Percentiles rank a stretch among this genome's conserved stretches.
Evolutionary conservation across 331 rosid genomes (phyloP).

Genomic region (Acacia concinna): DNA sequence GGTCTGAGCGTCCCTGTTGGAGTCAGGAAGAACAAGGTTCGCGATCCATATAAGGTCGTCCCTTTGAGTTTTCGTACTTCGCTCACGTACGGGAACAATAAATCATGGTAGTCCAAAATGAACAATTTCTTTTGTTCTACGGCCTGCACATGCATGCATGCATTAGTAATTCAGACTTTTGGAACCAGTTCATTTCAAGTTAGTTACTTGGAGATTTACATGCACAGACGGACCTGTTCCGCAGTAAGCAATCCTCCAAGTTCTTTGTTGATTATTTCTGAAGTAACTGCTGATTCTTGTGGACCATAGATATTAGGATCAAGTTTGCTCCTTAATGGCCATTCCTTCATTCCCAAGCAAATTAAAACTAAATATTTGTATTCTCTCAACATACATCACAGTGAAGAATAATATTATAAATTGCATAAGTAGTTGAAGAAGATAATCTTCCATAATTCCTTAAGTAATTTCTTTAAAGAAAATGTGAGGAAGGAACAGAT

Average conservation of each 20-base stretch:
- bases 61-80: slow-evolving; percentile 61
- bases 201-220: neutral
- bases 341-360: slow-evolving; percentile 47
- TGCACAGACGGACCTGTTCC: slow-evolving; percentile 41
- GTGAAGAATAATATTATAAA: too few relatives aligned
- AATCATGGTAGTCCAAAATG: slow-evolving; percentile 76
- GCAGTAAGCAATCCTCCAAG: slow-evolving; percentile 53
- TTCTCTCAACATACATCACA: too few relatives aligned
- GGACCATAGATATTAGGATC: slow-evolving; percentile 67
- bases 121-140: slow-evolving; percentile 54
- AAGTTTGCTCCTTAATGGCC: slow-evolving; percentile 80
- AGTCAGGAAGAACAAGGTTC: slow-evolving; percentile 66
- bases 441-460: too few relatives aligned
- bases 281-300: slow-evolving; percentile 66
- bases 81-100: slow-evolving; percentile 62
- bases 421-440: too few relatives aligned
- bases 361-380: neutral
- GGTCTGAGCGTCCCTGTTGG: slow-evolving; percentile 63
- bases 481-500: too few relatives aligned
- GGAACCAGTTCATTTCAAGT: neutral
- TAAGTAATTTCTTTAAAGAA: too few relatives aligned
- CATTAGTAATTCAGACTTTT: neutral
- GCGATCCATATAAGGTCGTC: slow-evolving; percentile 67
- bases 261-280: slow-evolving; percentile 56
- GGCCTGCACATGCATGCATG: slow-evolving; percentile 42